Percentiles rank a stretch among this genome's conserved stretches.
Evolutionary conservation across 2,329 filamentous ascomycete species (phyloP).

Genomic region (Aspergillus ibericus): DNA sequence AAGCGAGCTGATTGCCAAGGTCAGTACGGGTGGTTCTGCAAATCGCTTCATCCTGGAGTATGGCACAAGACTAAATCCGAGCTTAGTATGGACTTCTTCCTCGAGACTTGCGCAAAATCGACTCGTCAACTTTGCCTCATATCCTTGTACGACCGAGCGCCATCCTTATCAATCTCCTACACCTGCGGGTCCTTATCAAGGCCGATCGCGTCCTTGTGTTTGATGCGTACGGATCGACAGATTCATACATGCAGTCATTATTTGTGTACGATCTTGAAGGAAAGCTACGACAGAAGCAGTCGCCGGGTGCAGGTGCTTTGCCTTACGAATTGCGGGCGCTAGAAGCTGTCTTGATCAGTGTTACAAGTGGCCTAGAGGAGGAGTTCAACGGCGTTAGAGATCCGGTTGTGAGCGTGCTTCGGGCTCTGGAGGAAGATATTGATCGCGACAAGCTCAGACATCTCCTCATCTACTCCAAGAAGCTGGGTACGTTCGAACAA

Average conservation of each 20-base stretch:
- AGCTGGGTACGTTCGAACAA: constrained; percentile 94
- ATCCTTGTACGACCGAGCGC: constrained; percentile 91
- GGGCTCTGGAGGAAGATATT: constrained; percentile 93
- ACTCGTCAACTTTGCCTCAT: constrained; percentile 91
- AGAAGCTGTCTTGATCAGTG: constrained; percentile 91
- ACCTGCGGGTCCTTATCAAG: constrained; percentile 93
- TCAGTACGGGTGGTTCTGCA: constrained; percentile 74
- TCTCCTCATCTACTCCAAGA: constrained; percentile 90
- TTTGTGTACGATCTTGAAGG: constrained; percentile 98
- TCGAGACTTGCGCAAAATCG: constrained; percentile 94
- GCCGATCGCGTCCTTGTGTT: constrained; percentile 92
- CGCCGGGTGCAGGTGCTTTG: constrained; percentile 56
- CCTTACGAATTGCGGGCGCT: constrained; percentile 96
- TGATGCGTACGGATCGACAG: constrained; percentile 90
- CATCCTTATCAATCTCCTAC: constrained; percentile 93
- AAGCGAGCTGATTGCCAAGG: constrained; percentile 92
- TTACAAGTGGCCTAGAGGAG: constrained; percentile 85
- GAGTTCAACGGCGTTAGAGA: constrained; percentile 94
- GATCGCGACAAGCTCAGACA: constrained; percentile 90
- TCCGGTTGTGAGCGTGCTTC: constrained; percentile 82
- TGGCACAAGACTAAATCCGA: constrained; percentile 1
- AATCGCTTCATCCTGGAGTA: constrained; percentile 51
- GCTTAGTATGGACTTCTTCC: constrained; percentile 85
- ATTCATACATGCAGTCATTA: constrained; percentile 90
- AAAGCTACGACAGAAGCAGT: constrained; percentile 79